Base-by-base conservation (phyloP, 352 stramenopile genomes). In the Elongisporangium prolatum region DNA sequence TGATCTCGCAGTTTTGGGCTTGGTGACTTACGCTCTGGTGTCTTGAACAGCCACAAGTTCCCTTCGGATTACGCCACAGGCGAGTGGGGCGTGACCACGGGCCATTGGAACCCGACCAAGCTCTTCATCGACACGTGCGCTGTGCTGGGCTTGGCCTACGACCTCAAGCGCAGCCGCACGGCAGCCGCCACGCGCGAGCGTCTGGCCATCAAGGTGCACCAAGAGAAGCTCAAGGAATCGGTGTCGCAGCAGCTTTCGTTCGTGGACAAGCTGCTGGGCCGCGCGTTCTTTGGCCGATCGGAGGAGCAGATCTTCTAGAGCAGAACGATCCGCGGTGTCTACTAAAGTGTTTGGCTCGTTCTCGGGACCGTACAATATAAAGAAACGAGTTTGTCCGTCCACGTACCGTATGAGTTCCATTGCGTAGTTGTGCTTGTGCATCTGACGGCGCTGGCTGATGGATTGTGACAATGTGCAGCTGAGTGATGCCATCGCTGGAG, bases 101-200 rank as follows among this genome's bases (percentile, higher is more conserved):
- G 80, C 60, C 97, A 99, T 68, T 99, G 96, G 77, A 99, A 99
- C 74, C 97, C 97, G 24, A 98, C 91, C 49, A 99, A 99, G 76
- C 73, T 98, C 17, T 96, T 98, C 75, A 99, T 99, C 75, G 96
- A 99, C 73, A 69, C 81, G 37, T 91, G 93, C 54, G 94, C 93
- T 4, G 47, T 74, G 0, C 60, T 99, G n/a, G 97, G 97, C 17
- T 79, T 99, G 37, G 96, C 97, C 2, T 97, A 86, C 68, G 90
- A 98, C 64, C 85, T 97, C 52, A 99, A 99, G 78, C 86, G 96
- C 59, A 97, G 93, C 63, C 96, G 89, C 56, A 91, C 84, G 55
- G 82, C 84, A 9, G 65, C 78, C 44, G 80, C 66, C 25, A 91
- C 80, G 25, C 80, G 84, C 50, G 80, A 92, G 61, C 73, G 75